Percentiles rank a stretch among this genome's conserved stretches.
Evolutionary conservation across 2,329 filamentous ascomycete genomes (phyloP).

Genomic region (Hypomyces rosellus): DNA sequence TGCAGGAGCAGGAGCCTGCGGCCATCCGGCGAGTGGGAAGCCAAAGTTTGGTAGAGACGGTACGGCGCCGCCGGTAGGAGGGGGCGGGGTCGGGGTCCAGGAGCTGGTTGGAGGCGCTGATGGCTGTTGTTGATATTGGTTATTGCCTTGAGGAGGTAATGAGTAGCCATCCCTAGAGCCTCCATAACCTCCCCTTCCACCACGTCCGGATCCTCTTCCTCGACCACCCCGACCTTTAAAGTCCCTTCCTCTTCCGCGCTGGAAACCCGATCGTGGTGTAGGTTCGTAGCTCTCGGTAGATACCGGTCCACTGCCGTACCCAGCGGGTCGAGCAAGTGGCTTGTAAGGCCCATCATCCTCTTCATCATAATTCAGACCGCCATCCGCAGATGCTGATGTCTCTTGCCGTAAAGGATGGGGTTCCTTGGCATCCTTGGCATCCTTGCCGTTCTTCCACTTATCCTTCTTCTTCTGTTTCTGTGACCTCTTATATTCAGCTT

Average conservation of each 20-base stretch:
- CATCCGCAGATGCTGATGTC: conserved; percentile 24
- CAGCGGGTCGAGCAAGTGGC: conserved; percentile 61
- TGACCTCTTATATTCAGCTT: conserved; percentile 70
- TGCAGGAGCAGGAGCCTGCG: conserved; percentile 22
- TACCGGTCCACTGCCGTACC: conserved; percentile 48
- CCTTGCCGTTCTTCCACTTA: conserved; percentile 37
- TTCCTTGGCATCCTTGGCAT: conserved; percentile 30
- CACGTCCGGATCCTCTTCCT: conserved; percentile 36
- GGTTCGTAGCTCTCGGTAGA: conserved; percentile 34
- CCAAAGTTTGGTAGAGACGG: conserved; percentile 30
- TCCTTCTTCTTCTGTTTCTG: conserved; percentile 61
- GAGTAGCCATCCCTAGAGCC: conserved; percentile 36
- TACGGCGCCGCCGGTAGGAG: conserved; percentile 8
- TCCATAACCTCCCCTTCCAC: conserved; percentile 30
- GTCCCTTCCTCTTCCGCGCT: conserved; percentile 38
- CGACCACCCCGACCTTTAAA: conserved; percentile 38
- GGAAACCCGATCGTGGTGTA: conserved; percentile 23
- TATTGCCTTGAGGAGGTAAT: conserved; percentile 29
- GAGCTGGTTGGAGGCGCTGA: conserved; percentile 15
- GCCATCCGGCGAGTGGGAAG: conserved; percentile 41
- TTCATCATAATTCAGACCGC: conserved; percentile 62
- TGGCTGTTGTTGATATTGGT: conserved; percentile 27
- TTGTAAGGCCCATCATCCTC: conserved; percentile 65
- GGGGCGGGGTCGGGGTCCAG: conserved; percentile 6
- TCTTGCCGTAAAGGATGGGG: conserved; percentile 37